phyloP scores from a whole-genome alignment of 345 rosid genomes.

The Eucalyptus leucophloia region DNA sequence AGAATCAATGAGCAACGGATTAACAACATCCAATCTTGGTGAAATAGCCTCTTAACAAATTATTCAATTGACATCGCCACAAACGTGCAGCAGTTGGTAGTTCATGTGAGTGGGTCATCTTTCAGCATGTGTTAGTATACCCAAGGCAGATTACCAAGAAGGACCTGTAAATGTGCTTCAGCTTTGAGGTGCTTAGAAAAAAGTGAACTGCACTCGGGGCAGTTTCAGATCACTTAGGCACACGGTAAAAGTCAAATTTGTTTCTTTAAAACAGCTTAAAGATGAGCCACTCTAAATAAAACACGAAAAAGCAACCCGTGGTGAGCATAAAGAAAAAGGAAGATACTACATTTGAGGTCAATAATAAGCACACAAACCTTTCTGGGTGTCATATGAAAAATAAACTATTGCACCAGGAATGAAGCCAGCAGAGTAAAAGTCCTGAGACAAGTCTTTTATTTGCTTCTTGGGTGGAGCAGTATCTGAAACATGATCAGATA shows the following conservation, averaged over 20 bases:
- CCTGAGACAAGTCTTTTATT: slow-evolving; percentile 64
- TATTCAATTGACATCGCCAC: neutral
- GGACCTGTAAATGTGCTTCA: neutral
- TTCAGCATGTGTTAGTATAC: neutral
- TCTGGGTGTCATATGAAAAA: slow-evolving; percentile 53
- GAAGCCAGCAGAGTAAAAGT: slow-evolving; percentile 75
- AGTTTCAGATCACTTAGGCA: neutral
- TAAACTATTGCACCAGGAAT: slow-evolving; percentile 92
- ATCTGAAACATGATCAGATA: slow-evolving; percentile 26
- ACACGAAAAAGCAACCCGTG: neutral
- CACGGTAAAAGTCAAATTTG: neutral
- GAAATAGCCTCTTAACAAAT: neutral
- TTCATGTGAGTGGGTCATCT: neutral
- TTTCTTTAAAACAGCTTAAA: neutral
- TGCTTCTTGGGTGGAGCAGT: slow-evolving; percentile 89
- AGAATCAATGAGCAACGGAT: neutral
- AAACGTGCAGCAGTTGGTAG: neutral
- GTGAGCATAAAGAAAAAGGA: neutral
- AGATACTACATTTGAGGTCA: neutral
- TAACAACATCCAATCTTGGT: neutral
- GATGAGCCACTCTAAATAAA: neutral
- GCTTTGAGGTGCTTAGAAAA: neutral
- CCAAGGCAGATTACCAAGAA: neutral
- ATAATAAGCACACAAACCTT: slow-evolving; percentile 28
- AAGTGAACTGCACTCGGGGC: neutral